A percentile compares a stretch with the other conserved stretches of the same genome.
Conservation (phyloP, 169 alveolate genomes). For the Eimeria acervulina region DNA sequence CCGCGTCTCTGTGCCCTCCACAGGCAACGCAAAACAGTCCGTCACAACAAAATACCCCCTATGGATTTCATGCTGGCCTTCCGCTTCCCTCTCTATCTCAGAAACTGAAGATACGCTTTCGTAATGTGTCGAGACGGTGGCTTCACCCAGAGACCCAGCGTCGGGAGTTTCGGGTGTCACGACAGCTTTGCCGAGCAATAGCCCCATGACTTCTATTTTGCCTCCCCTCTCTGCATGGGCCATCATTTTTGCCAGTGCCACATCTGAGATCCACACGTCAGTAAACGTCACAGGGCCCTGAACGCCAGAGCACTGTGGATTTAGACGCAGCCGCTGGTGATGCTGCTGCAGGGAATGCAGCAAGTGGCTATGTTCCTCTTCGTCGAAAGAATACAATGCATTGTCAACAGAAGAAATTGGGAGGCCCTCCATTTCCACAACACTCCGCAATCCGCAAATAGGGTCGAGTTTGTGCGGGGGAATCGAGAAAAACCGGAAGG, state of each 20-base stretch:
- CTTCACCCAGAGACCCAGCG: not conserved
- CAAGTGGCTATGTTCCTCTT: slow-evolving; percentile 55
- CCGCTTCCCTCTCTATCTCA: not conserved
- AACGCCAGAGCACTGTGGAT: not conserved
- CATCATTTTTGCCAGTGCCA: slow-evolving; percentile 94
- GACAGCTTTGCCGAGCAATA: slow-evolving; percentile 94
- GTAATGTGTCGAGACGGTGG: not conserved
- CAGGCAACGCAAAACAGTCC: slow-evolving; percentile 95
- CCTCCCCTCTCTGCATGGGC: slow-evolving; percentile 95
- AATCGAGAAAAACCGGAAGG: not conserved
- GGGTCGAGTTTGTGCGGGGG: not conserved
- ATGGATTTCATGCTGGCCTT: not conserved
- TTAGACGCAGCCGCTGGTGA: slow-evolving; percentile 63
- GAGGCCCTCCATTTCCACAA: not conserved
- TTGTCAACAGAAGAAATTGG: not conserved
- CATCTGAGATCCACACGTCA: slow-evolving; percentile 89
- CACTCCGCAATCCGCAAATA: not conserved
- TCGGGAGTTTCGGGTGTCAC: not conserved
- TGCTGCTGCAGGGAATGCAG: slow-evolving; percentile 73
- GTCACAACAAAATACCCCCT: slow-evolving; percentile 90
- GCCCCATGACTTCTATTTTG: slow-evolving; percentile 95
- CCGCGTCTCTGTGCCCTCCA: slow-evolving; percentile 96
- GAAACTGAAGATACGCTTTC: not conserved
- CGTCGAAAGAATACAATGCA: slow-evolving; percentile 51
- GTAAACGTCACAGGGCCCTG: slow-evolving; percentile 67